Percentiles rank a stretch among this genome's conserved stretches.
These are phyloP conservation scores for Physcomitrium patens DNA, from an alignment of 225 moss, liverwort and hornwort genomes.

Conservation along the genomic window DNA sequence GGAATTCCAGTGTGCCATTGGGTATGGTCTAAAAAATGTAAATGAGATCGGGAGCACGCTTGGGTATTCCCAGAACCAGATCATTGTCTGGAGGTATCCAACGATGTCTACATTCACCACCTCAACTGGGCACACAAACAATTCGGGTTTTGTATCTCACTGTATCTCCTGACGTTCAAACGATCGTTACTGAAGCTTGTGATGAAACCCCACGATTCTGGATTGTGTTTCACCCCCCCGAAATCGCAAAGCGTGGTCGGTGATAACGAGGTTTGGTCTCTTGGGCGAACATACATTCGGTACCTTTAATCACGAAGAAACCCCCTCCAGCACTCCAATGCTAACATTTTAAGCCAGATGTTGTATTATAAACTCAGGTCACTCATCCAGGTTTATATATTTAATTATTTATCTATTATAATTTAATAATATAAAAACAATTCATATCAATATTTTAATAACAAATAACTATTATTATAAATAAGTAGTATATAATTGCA, in stretches of 20 bases:
- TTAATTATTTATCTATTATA: too few species aligned
- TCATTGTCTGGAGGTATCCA: constrained; percentile 95
- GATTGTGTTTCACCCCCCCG: constrained; percentile 98
- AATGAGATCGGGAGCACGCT: constrained; percentile 99
- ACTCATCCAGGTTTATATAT: constrained; percentile 23
- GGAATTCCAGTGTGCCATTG: constrained; percentile 97
- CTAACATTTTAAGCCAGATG: constrained; percentile 24
- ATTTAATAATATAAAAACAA: too few species aligned
- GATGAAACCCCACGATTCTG: constrained; percentile 97
- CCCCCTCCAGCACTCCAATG: constrained; percentile 1
- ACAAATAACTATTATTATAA: too few species aligned
- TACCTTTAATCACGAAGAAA: constrained; percentile 32
- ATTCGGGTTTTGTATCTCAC: constrained; percentile 94
- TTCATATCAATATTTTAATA: too few species aligned
- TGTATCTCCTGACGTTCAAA: constrained; percentile 96
- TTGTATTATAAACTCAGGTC: constrained; percentile 47
- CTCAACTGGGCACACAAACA: constrained; percentile 88
- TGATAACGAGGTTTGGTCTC: constrained; percentile 92
- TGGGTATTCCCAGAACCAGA: constrained; percentile 98
- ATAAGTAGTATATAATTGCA: too few species aligned
- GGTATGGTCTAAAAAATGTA: constrained; percentile 98
- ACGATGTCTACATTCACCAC: constrained; percentile 98
- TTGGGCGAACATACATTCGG: constrained; percentile 93
- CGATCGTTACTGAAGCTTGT: constrained; percentile 96
- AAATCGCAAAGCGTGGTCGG: constrained; percentile 96